phyloP scores from a whole-genome alignment of 1,284 basidiomycete species.

The Volvariella volvacea region DNA sequence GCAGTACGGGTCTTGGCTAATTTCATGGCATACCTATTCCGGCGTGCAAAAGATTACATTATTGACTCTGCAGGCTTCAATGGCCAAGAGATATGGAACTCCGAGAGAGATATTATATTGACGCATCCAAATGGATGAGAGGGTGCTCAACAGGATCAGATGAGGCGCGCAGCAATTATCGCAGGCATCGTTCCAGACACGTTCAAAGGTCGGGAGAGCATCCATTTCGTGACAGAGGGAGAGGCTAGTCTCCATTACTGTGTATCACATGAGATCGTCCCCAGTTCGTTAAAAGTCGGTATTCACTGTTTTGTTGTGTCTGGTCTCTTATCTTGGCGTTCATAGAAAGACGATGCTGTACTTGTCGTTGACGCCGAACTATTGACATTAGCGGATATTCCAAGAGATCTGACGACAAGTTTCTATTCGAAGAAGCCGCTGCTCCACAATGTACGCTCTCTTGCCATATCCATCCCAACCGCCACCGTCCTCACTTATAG shows the following conservation, averaged over 20 bases:
- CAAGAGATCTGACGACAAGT: background rate
- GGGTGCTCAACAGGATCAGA: conserved; percentile 24
- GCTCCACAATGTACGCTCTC: conserved; percentile 6
- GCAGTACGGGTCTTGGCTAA: conserved; percentile 33
- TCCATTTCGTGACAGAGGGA: conserved; percentile 32
- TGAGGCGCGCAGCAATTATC: conserved; percentile 25
- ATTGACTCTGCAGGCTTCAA: conserved; percentile 22
- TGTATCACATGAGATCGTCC: conserved; percentile 9
- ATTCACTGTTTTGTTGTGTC: background rate
- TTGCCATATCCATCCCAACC: background rate
- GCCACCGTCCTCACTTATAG: background rate
- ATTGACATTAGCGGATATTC: conserved; percentile 43
- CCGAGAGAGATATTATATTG: conserved; percentile 24
- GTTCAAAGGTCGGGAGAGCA: conserved; percentile 18
- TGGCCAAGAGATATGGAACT: conserved; percentile 25
- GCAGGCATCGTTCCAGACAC: conserved; percentile 26
- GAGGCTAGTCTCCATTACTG: conserved; percentile 25
- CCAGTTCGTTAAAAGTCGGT: conserved; percentile 3
- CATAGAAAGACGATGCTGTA: conserved; percentile 24
- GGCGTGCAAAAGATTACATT: conserved; percentile 29
- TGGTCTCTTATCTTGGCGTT: background rate
- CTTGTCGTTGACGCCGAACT: conserved; percentile 45
- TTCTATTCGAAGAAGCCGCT: conserved; percentile 12
- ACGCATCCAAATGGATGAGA: conserved; percentile 36
- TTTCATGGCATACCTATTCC: conserved; percentile 33